These are phyloP conservation scores for Candida freyschussii DNA, from an alignment of 1,139 yeast genomes.

Conservation along the genomic window DNA sequence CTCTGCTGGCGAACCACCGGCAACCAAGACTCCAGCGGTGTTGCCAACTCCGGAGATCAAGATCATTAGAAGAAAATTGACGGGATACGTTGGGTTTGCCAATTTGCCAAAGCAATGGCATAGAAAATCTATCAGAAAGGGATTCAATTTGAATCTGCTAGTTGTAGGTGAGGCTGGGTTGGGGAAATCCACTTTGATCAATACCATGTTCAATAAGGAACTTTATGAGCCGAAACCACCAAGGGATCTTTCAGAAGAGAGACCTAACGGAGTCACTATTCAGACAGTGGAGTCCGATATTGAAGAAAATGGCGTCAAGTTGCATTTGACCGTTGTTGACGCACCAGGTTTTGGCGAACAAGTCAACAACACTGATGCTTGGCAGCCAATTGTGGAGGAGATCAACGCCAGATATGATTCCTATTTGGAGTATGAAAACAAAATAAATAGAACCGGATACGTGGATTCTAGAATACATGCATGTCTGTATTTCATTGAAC, in stretches of 20 bases:
- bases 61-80: conserved; percentile 75
- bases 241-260: conserved; percentile 26
- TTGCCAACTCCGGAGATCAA: conserved; percentile 36
- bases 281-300: conserved; percentile 66
- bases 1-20: conserved; percentile 3
- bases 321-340: conserved; percentile 79
- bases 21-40: conserved; percentile 6
- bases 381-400: conserved; percentile 93
- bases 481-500: conserved; percentile 85
- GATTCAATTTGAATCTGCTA: conserved; percentile 86
- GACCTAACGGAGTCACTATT: conserved; percentile 45
- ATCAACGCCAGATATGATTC: conserved; percentile 81
- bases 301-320: conserved; percentile 90
- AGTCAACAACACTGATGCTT: conserved; percentile 80
- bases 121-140: conserved; percentile 87
- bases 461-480: conserved; percentile 84
- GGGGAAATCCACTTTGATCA: conserved; percentile 90
- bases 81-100: conserved; percentile 95
- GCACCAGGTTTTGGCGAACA: conserved; percentile 95
- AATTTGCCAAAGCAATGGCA: conserved; percentile 99
- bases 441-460: conserved; percentile 70
- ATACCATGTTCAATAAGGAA: conserved; percentile 82
- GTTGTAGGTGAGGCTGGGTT: conserved; percentile 91
- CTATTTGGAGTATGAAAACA: conserved; percentile 87
- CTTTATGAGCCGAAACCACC: conserved; percentile 42